These are phyloP conservation scores for Neurospora terricola DNA, from an alignment of 495 filamentous ascomycete genomes.

Conservation along the genomic window DNA sequence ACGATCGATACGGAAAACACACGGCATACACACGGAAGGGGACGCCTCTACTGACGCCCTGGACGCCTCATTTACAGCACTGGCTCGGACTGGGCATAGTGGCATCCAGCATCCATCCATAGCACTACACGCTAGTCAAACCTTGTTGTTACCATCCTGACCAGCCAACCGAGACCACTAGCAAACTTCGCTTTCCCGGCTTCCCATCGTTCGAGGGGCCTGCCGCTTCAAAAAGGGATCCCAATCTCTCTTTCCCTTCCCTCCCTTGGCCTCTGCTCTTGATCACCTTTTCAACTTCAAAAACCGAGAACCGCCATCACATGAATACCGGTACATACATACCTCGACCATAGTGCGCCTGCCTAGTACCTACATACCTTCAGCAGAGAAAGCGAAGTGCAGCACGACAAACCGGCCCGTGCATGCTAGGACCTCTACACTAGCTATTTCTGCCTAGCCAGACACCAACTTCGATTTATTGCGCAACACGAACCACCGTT, in stretches of 20 bases:
- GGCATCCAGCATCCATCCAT: not conserved
- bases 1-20: not conserved
- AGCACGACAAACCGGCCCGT: not conserved
- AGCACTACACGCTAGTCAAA: not conserved
- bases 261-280: not conserved
- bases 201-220: not conserved
- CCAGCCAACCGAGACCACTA: not conserved
- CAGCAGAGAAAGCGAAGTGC: not conserved
- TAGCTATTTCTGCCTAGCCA: not conserved
- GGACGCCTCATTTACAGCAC: not conserved
- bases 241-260: not conserved
- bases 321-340: not conserved
- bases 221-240: not conserved
- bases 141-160: not conserved
- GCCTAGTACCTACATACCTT: not conserved
- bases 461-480: not conserved
- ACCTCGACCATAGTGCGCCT: not conserved
- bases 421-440: not conserved
- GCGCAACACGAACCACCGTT: not conserved
- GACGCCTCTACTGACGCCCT: not conserved
- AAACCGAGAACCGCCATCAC: not conserved
- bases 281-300: not conserved
- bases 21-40: not conserved
- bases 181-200: not conserved
- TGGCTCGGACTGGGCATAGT: not conserved